A percentile compares a stretch with the other conserved stretches of the same genome.
Conservation (phyloP, 352 stramenopile species). For the Pythium monospermum region DNA sequence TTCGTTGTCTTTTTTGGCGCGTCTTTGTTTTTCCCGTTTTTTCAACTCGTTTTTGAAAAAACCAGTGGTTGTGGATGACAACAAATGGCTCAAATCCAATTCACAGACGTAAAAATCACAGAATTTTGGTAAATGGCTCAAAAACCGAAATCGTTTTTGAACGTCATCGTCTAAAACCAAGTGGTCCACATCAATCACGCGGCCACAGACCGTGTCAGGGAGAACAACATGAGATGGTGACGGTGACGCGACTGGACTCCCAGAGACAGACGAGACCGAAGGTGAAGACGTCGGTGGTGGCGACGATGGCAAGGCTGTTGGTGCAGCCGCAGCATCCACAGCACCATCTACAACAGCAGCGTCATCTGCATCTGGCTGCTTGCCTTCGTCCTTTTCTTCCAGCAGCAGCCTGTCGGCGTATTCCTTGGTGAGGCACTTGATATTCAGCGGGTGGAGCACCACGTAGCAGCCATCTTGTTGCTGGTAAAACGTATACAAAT, state of each 20-base stretch:
- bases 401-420: too few species aligned
- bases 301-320: slow-evolving; percentile 3
- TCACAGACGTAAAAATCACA: slow-evolving; percentile 88
- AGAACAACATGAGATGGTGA: too few species aligned
- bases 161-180: slow-evolving; percentile 84
- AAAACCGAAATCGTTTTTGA: slow-evolving; percentile 81
- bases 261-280: too few species aligned
- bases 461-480: slow-evolving; percentile 81
- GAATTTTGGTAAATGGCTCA: slow-evolving; percentile 81
- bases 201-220: slow-evolving; percentile 45
- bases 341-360: slow-evolving; percentile 14
- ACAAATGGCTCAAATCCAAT: slow-evolving; percentile 62
- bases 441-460: slow-evolving; percentile 86
- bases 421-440: slow-evolving; percentile 86
- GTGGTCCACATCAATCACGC: slow-evolving; percentile 83
- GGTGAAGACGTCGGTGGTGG: slow-evolving; percentile 4
- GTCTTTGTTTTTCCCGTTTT: slow-evolving; percentile 62
- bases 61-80: slow-evolving; percentile 61
- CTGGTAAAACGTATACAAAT: slow-evolving; percentile 85
- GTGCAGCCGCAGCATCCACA: neutral
- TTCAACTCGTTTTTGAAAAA: slow-evolving; percentile 69
- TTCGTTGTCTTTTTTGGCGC: slow-evolving; percentile 49
- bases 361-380: neutral
- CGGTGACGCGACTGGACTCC: too few species aligned
- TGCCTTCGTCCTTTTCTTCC: slow-evolving; percentile 24